These are phyloP conservation scores for Penicillium sp. DNA, from an alignment of 2,329 filamentous ascomycete genomes.

Conservation along the genomic window DNA sequence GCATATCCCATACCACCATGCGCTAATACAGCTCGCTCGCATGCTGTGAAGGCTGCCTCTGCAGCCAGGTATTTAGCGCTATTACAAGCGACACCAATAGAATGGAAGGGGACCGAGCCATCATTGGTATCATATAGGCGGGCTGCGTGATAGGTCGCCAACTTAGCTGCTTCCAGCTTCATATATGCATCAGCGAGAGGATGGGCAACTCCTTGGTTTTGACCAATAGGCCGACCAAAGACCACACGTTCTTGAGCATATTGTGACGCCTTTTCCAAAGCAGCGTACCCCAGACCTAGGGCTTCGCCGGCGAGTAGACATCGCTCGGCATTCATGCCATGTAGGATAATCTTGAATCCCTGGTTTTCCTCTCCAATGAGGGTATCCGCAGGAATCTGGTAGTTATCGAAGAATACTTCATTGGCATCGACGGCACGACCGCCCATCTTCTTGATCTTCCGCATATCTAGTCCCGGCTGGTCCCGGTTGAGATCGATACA, in stretches of 20 bases:
- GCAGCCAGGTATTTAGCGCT: conserved; percentile 70
- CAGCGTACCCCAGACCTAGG: conserved; percentile 77
- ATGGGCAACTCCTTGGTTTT: conserved; percentile 65
- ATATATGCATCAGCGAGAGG: conserved; percentile 64
- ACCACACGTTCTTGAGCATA: conserved; percentile 69
- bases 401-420: conserved; percentile 85
- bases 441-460: conserved; percentile 83
- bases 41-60: conserved; percentile 64
- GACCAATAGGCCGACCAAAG: conserved; percentile 62
- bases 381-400: conserved; percentile 65
- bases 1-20: conserved; percentile 69
- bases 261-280: conserved; percentile 62
- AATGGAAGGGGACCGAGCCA: conserved; percentile 56
- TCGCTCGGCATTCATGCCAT: conserved; percentile 80
- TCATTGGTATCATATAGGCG: conserved; percentile 62
- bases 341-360: conserved; percentile 78
- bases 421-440: conserved; percentile 82
- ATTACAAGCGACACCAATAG: conserved; percentile 68
- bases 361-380: conserved; percentile 74
- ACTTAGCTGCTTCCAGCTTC: conserved; percentile 64
- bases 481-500: conserved; percentile 74
- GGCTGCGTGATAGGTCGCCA: conserved; percentile 65
- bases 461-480: conserved; percentile 66
- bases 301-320: conserved; percentile 79
- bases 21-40: conserved; percentile 60